phyloP scores from a whole-genome alignment of 345 rosid species.

The Trapa bicornis region DNA sequence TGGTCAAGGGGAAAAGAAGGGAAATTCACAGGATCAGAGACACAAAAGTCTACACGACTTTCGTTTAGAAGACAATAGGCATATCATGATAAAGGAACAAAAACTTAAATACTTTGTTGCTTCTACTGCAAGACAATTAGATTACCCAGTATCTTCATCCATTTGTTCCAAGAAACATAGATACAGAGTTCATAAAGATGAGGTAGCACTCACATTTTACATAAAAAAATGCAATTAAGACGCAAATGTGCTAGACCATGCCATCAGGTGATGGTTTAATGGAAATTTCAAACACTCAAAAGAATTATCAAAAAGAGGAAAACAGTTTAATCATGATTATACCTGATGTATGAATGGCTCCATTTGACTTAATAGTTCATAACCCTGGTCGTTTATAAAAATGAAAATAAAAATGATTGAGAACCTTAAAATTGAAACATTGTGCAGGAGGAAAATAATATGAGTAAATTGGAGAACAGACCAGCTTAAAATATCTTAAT shows the following conservation, averaged over 20 bases:
- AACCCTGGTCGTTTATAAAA: slow-evolving; percentile 39
- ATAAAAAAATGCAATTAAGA: no score
- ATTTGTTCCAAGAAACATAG: no score
- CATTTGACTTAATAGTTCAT: slow-evolving; percentile 55
- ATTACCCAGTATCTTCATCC: no score
- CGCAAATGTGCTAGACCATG: no score
- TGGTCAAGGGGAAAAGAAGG: background rate
- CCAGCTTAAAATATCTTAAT: slow-evolving; percentile 78
- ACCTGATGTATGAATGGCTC: slow-evolving; percentile 90
- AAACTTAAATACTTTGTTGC: background rate
- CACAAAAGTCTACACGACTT: no score
- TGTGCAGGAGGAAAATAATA: background rate
- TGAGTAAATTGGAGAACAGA: slow-evolving; percentile 18
- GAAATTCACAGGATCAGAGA: background rate
- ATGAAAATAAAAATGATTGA: slow-evolving; percentile 7
- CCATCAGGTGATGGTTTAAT: background rate
- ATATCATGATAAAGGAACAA: background rate
- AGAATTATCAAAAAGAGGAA: background rate
- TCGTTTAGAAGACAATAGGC: background rate
- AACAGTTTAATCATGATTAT: slow-evolving; percentile 2
- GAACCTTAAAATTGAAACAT: background rate
- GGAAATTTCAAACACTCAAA: background rate
- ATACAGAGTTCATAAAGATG: background rate
- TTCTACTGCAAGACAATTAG: background rate
- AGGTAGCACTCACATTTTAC: background rate